A percentile compares a stretch with the other conserved stretches of the same genome.
Evolutionary conservation across 2,329 filamentous ascomycete species (phyloP).

Genomic region (Cercospora sojina): DNA sequence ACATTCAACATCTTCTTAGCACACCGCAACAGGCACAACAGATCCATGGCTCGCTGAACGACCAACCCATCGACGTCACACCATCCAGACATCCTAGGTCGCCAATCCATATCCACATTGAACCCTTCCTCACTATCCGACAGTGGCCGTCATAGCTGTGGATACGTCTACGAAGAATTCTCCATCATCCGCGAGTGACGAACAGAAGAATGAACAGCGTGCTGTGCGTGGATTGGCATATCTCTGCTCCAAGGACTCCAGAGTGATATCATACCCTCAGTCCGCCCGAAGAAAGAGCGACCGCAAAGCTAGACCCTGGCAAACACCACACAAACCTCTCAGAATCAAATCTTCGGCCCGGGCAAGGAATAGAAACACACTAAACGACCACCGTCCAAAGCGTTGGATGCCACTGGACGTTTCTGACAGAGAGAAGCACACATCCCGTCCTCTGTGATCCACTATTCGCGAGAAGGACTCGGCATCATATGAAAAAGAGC

Average conservation of each 20-base stretch:
- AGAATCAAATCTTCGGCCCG: slow-evolving; percentile 16
- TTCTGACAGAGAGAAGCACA: slow-evolving; percentile 17
- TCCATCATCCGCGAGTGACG: background rate
- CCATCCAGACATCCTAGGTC: background rate
- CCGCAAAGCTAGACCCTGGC: slow-evolving; percentile 6
- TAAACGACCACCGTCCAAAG: background rate
- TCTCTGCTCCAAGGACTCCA: background rate
- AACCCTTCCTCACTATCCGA: slow-evolving; percentile 7
- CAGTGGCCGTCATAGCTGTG: slow-evolving; percentile 7
- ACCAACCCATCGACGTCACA: slow-evolving; percentile 6
- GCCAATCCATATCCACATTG: background rate
- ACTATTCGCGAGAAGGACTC: slow-evolving; percentile 5
- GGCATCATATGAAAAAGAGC: background rate
- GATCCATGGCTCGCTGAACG: background rate
- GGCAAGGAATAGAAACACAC: background rate
- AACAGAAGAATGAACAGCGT: background rate
- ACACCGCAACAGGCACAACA: background rate
- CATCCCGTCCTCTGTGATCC: slow-evolving; percentile 14
- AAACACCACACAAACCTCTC: slow-evolving; percentile 2
- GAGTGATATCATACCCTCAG: slow-evolving; percentile 12
- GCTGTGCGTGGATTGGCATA: background rate
- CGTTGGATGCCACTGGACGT: slow-evolving; percentile 15
- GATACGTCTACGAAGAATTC: background rate
- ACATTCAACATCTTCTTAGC: background rate
- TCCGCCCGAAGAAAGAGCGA: slow-evolving; percentile 13